Base-by-base conservation (phyloP, 768 basidiomycete genomes). In the Leccinum disarticulatum region DNA sequence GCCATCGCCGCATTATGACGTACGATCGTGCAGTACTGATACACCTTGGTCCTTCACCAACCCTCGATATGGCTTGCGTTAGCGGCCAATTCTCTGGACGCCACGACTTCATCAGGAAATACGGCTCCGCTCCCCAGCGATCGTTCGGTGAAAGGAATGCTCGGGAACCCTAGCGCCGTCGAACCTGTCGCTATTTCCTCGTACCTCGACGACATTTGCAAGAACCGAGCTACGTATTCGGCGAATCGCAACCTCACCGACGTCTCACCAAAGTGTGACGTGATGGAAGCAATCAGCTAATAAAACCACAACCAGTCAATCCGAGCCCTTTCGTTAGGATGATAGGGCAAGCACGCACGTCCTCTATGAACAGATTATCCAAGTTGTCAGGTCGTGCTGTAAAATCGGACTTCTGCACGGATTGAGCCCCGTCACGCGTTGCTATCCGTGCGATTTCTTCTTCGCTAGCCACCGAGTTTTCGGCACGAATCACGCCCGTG, bases 301-400 rank as follows among this genome's bases (percentile, higher is more conserved):
- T n/a, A 56, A 51, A n/a, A 11, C 3, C 41, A 17, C 50, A 13
- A 51, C 41, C 49, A 15, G 28, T 63, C 52, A 61, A 54, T 28
- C 8, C 14, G 35, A 1, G 11, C 22, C 22, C 33, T 3, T 13
- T 27, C 5, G 4, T 35, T n/a, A 31, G 4, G 4, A 35, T 4
- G 43, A 52, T 35, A 43, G 0, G 7, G 6, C 36, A 46, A 57
- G 38, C 8, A 64, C 92, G 71, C 67, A 96, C 95, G 67, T 98
- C 96, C 54, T 98, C 95, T 64, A 98, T 91, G 75, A 98, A 98
- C 15, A 89, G 64, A 67, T 87, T 91, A 65, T 98, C 95, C 6
- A 84, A 77, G 55, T 76, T 82, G 64, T 90, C 87, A 17, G 79
- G 67, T 59, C 84, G 90, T 51, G 79, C 80, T 7, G 77, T 68